These are phyloP conservation scores for Cucurbita maxima DNA, from an alignment of 306 rosid genomes.

Conservation along the genomic window DNA sequence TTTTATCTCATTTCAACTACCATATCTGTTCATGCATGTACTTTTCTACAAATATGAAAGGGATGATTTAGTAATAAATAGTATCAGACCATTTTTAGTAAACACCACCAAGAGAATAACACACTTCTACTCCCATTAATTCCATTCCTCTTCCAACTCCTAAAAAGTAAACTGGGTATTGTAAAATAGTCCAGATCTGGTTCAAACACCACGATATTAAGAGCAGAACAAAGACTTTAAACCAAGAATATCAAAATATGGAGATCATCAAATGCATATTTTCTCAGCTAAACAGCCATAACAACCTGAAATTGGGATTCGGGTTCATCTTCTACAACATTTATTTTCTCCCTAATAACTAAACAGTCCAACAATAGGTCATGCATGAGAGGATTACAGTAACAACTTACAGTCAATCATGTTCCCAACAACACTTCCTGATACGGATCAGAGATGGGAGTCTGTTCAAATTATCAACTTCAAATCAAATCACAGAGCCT, in stretches of 20 bases:
- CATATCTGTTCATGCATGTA: no score
- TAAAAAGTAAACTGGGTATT: neutral
- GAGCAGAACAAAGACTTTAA: neutral
- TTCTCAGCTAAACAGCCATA: neutral
- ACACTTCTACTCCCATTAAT: neutral
- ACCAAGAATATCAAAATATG: neutral
- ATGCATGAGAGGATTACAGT: neutral
- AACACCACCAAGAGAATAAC: neutral
- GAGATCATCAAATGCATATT: neutral
- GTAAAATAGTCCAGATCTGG: neutral
- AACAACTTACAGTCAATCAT: neutral
- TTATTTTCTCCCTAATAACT: neutral
- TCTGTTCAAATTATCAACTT: neutral
- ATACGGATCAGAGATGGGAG: neutral
- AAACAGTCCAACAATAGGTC: neutral
- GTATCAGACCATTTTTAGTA: neutral
- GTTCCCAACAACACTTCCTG: neutral
- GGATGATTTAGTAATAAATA: no score
- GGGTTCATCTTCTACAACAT: neutral
- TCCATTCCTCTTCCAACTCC: neutral
- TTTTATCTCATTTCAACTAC: no score
- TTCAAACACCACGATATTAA: neutral
- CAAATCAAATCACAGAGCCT: neutral
- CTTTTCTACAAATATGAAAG: no score
- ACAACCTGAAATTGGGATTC: neutral